phyloP scores from a whole-genome alignment of 768 basidiomycete species.

The Polyporus arcularius region DNA sequence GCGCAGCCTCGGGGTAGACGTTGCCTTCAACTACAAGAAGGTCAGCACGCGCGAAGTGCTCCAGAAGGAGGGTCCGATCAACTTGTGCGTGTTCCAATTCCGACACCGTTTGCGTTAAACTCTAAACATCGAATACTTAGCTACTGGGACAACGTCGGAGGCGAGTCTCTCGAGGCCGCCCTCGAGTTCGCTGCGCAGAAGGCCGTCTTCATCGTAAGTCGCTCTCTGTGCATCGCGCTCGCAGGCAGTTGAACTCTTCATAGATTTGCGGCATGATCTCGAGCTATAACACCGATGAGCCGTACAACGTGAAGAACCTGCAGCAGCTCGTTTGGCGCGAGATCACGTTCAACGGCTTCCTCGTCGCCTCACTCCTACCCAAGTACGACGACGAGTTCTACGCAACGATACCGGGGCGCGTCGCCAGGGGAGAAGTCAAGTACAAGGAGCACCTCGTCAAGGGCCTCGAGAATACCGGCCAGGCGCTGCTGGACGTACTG shows the following conservation, averaged over 20 bases:
- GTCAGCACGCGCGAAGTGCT: slow-evolving; percentile 52
- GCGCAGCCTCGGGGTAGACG: slow-evolving; percentile 63
- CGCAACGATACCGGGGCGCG: slow-evolving; percentile 27
- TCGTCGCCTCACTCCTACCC: slow-evolving; percentile 25
- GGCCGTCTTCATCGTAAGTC: slow-evolving; percentile 15
- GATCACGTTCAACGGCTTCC: slow-evolving; percentile 33
- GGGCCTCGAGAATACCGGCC: slow-evolving; percentile 35
- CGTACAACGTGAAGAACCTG: slow-evolving; percentile 29
- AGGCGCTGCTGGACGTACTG: slow-evolving; percentile 38
- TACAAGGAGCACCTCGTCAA: slow-evolving; percentile 34
- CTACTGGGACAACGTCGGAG: slow-evolving; percentile 11
- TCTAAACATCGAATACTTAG: background rate
- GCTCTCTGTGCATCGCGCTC: background rate
- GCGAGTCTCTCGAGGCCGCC: slow-evolving; percentile 5
- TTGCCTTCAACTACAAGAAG: slow-evolving; percentile 77
- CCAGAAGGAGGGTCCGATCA: slow-evolving; percentile 54
- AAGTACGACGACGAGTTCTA: slow-evolving; percentile 34
- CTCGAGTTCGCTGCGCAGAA: background rate
- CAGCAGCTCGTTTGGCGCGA: slow-evolving; percentile 28
- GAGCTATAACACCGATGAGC: slow-evolving; percentile 23
- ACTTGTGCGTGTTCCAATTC: slow-evolving; percentile 32
- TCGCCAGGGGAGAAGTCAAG: slow-evolving; percentile 38
- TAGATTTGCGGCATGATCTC: slow-evolving; percentile 34
- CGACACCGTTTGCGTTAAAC: background rate
- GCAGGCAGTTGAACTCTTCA: background rate